Percentiles rank a stretch among this genome's conserved stretches.
phyloP scores from a whole-genome alignment of 768 basidiomycete species.

The Suillus subalutaceus region DNA sequence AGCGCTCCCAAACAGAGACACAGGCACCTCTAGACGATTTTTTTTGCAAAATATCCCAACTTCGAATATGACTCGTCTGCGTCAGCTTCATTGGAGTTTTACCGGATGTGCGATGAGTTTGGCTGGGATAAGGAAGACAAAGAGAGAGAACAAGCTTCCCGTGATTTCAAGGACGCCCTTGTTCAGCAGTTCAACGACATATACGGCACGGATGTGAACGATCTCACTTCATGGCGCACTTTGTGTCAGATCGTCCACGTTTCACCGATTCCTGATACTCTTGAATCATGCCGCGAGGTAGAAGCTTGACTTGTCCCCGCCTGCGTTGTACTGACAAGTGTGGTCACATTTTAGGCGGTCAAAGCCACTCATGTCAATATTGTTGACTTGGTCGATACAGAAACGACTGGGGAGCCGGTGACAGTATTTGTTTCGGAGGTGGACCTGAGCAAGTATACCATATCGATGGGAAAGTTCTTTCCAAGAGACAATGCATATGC shows the following conservation, averaged over 20 bases:
- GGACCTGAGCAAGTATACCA: constrained; percentile 28
- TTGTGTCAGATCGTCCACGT: constrained; percentile 24
- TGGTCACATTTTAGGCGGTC: constrained; percentile 18
- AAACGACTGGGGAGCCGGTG: constrained; percentile 18
- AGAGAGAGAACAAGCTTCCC: not conserved
- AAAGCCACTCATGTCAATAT: constrained; percentile 34
- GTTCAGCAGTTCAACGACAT: constrained; percentile 28
- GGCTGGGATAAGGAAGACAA: constrained; percentile 5
- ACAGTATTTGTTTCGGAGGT: constrained; percentile 23
- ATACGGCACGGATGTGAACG: constrained; percentile 21
- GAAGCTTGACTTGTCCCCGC: not conserved
- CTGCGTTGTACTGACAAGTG: not conserved
- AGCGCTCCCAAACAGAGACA: not conserved
- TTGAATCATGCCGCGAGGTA: constrained; percentile 24
- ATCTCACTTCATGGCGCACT: constrained; percentile 22
- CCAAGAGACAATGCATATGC: constrained; percentile 29
- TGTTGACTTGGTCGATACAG: constrained; percentile 31
- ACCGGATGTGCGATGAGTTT: constrained; percentile 13
- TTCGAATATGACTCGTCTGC: constrained; percentile 19
- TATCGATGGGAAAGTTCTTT: constrained; percentile 22
- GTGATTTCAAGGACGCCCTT: constrained; percentile 23
- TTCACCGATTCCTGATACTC: constrained; percentile 16
- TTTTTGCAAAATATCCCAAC: constrained; percentile 23
- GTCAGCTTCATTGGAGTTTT: constrained; percentile 27
- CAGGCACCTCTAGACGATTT: constrained; percentile 26